Base-by-base conservation (phyloP, 495 filamentous ascomycete species). In the Penicillium pancosmium region DNA sequence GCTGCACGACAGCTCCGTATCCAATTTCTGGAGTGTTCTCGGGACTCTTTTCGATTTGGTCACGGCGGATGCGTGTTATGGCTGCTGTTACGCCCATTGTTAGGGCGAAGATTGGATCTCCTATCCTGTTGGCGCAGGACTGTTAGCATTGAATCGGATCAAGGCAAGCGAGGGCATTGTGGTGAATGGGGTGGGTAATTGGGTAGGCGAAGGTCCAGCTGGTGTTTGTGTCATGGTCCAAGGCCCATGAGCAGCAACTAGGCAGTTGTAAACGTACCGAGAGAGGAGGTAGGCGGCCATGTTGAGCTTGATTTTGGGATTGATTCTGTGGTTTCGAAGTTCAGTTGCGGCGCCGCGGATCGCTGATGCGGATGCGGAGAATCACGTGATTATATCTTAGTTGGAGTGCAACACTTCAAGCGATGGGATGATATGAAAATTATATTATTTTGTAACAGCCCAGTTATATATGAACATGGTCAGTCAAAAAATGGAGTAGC, bases 41-140 rank as follows among this genome's bases (percentile, higher is more conserved):
- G 12, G 71, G 68, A 27, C 66, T 57, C 59, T 79, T 76, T 59
- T 90, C 90, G 59, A 81, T 85, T 68, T 94, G 89, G 67, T 98
- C 94, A 23, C 92, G 89, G 62, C 87, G 89, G 70, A 98, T 71
- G 61, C 74, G 72, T 46, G 80, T 54, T 62, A 78, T 46, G 71
- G 83, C 53, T 76, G 89, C 59, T 75, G 88, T 49, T 78, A 83
- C 11, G 80, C 88, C 94, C 67, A 97, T 93, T 52, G 83, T 72
- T 41, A 96, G 59, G 41, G 92, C 94, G 69, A 97, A 98, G 61
- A 97, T 66, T 18, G 93, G 94, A 68, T 98, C 94, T 19, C 83
- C 85, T 50, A 84, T 65, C 71, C 91, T 93, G 59, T 55, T 61
- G 2, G 13, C 41, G 33, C 33, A 44, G 16, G 16, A 7, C 7